phyloP scores from a whole-genome alignment of 495 filamentous ascomycete genomes.

The Hypoxylon fuscum region DNA sequence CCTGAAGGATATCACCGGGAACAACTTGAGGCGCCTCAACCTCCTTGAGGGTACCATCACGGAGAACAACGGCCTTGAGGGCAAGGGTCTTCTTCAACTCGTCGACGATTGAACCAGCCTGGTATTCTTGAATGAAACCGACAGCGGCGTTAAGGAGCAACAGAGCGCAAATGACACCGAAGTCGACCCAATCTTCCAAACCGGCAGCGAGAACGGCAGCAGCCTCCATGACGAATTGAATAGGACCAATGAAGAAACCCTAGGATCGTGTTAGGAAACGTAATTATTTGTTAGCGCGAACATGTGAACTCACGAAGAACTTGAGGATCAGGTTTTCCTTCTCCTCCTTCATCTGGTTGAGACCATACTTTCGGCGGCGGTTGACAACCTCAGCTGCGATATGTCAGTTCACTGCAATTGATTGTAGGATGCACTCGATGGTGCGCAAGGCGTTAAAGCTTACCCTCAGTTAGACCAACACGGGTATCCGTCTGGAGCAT shows the following conservation, averaged over 20 bases:
- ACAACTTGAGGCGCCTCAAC: slow-evolving; percentile 82
- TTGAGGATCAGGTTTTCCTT: slow-evolving; percentile 85
- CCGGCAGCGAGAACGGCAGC: slow-evolving; percentile 79
- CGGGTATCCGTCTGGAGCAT: slow-evolving; percentile 75
- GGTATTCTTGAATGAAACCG: slow-evolving; percentile 88
- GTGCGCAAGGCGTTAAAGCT: neutral
- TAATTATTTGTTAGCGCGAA: neutral
- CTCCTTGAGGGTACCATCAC: slow-evolving; percentile 75
- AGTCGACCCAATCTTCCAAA: slow-evolving; percentile 84
- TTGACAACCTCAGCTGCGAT: slow-evolving; percentile 65
- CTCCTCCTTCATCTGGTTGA: slow-evolving; percentile 90
- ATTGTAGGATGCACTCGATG: neutral
- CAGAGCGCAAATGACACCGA: slow-evolving; percentile 79
- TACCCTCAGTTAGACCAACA: slow-evolving; percentile 70
- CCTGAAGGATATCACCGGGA: slow-evolving; percentile 86
- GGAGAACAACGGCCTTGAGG: slow-evolving; percentile 83
- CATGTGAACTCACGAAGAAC: slow-evolving; percentile 63
- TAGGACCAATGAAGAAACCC: slow-evolving; percentile 85
- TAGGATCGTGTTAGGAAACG: slow-evolving; percentile 23
- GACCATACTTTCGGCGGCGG: slow-evolving; percentile 81
- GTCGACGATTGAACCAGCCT: slow-evolving; percentile 91
- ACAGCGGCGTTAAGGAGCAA: slow-evolving; percentile 83
- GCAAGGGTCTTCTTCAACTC: slow-evolving; percentile 90
- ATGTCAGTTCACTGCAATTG: slow-evolving; percentile 14
- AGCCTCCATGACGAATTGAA: slow-evolving; percentile 94